Evolutionary conservation across 768 basidiomycete species (phyloP).

Genomic region (Agaricus bisporus): DNA sequence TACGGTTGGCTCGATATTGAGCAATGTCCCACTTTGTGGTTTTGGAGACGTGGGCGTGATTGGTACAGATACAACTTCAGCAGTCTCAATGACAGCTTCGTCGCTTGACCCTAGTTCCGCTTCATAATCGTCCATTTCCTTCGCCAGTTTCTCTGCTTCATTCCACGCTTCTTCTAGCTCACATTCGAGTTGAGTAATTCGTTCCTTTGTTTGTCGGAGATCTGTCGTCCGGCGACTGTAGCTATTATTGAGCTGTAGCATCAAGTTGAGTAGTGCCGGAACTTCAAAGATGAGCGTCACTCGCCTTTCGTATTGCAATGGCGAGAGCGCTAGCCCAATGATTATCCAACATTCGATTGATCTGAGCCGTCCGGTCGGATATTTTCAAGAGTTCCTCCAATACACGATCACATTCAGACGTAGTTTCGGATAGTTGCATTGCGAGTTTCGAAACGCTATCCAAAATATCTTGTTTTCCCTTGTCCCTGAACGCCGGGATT

Average conservation of each 20-base stretch:
- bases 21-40: slow-evolving; percentile 11
- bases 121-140: slow-evolving; percentile 64
- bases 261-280: not conserved
- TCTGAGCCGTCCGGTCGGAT: slow-evolving; percentile 59
- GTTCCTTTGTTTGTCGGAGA: slow-evolving; percentile 38
- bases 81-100: slow-evolving; percentile 39
- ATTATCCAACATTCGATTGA: slow-evolving; percentile 50
- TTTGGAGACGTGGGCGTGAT: slow-evolving; percentile 15
- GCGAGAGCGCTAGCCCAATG: slow-evolving; percentile 76
- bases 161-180: slow-evolving; percentile 80
- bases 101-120: slow-evolving; percentile 23
- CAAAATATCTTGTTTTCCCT: slow-evolving; percentile 30
- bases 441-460: slow-evolving; percentile 37
- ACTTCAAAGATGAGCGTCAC: slow-evolving; percentile 6
- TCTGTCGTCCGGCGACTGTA: slow-evolving; percentile 63
- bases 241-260: slow-evolving; percentile 54
- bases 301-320: slow-evolving; percentile 67
- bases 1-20: slow-evolving; percentile 12
- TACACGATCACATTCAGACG: slow-evolving; percentile 51
- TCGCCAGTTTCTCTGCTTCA: slow-evolving; percentile 66
- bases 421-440: slow-evolving; percentile 54
- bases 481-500: slow-evolving; percentile 24
- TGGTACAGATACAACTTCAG: slow-evolving; percentile 38
- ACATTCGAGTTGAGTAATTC: slow-evolving; percentile 52
- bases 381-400: slow-evolving; percentile 52